Evolutionary conservation across 768 basidiomycete genomes (phyloP), one percentile per base, ranked within the genome.

Genomic region (Imleria badia): DNA sequence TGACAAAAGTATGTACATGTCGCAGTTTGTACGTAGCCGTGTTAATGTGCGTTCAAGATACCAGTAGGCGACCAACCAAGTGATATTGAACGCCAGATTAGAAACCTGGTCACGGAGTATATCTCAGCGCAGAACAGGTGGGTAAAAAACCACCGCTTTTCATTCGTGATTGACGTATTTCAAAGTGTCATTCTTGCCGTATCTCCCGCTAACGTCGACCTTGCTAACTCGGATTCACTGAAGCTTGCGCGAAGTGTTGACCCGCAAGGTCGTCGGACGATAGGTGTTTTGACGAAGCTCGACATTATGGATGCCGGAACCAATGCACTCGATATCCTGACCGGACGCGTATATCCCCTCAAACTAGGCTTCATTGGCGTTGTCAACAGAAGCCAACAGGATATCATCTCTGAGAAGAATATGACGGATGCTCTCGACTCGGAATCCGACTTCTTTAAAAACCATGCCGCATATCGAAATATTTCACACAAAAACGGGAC

Each of bases 241-340:
- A 98, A 98, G 71, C 87, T 99, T 34, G 97, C 96, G 12, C 89
- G 97, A 42, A 84, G 86, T 12, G 94, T 98, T 44, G 97, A 99
- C 65, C 91, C 96, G 0, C 93, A 97, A 72, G 95, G 96, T 12
- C 85, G 97, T 30, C 85, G 97, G 30, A 99, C 97, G 13, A 93
- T 98, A 52, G 97, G 97, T 47, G 90, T 99, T 19, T 79, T 99
- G 47, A 96, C 96, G 14, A 99, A 99, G 73, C 83, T 98, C 33
- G 97, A 99, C 74, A 81, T 99, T 43, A 99, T 99, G 97, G 97
- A 98, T 65, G 95, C 95, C 7, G 97, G 97, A 29, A 99, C 97
- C 34, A 98, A 99, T 70, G 97, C 97, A 20, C 76, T 95, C 34
- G 96, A 99, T 72, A 87, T 98, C 60, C 81, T 98, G 35, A 98